These are phyloP conservation scores for Cytospora schulzeri DNA, from an alignment of 2,329 filamentous ascomycete species.

Conservation along the genomic window DNA sequence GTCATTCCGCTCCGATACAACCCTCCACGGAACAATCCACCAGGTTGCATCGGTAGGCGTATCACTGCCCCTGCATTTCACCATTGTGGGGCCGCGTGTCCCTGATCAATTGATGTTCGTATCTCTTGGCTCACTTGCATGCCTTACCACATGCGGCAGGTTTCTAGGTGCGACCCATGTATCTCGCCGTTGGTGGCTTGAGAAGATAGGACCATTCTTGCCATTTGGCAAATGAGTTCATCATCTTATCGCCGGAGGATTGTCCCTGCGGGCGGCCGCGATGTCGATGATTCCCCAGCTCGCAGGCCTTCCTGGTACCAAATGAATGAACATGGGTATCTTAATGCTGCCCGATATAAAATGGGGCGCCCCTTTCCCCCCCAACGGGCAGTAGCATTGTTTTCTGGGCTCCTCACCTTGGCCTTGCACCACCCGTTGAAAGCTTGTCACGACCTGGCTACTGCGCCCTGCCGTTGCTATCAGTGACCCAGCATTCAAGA, in stretches of 20 bases:
- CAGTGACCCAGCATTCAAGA: background rate
- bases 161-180: background rate
- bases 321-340: background rate
- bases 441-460: background rate
- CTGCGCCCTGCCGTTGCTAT: background rate
- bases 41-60: background rate
- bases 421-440: background rate
- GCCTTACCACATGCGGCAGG: background rate
- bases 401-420: background rate
- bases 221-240: background rate
- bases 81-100: background rate
- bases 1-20: background rate
- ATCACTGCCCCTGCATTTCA: background rate
- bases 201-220: background rate
- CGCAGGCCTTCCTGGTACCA: no score
- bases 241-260: background rate
- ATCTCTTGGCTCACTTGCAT: background rate
- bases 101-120: background rate
- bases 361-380: background rate
- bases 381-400: background rate
- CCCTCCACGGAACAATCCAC: background rate
- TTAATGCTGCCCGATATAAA: background rate
- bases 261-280: background rate
- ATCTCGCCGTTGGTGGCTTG: background rate
- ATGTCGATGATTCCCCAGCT: background rate